Conservation (phyloP, 176 grass and related monocot species). For the Oryza glumipatula region DNA sequence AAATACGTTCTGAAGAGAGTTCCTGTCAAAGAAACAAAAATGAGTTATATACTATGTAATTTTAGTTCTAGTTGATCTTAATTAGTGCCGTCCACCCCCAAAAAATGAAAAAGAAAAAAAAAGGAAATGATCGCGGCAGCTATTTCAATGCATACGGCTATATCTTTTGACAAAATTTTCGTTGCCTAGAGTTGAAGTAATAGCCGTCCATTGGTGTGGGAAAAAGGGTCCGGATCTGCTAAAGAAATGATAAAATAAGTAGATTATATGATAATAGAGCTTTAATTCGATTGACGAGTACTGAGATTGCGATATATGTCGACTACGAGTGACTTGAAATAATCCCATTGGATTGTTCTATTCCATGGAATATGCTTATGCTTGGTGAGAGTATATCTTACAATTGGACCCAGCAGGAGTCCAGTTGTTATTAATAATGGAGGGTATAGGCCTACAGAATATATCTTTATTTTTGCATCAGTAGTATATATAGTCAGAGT, state of each 20-base stretch:
- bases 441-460: not conserved
- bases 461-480: too few relatives aligned
- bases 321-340: not conserved
- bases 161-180: constrained; percentile 2
- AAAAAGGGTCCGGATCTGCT: not conserved
- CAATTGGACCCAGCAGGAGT: not conserved
- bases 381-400: not conserved
- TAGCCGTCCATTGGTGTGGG: constrained; percentile 22
- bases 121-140: not conserved
- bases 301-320: not conserved
- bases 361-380: not conserved
- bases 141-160: not conserved
- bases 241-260: not conserved
- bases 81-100: too few relatives aligned
- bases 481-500: too few relatives aligned
- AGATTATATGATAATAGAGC: not conserved
- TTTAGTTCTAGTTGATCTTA: too few relatives aligned
- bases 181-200: constrained; percentile 36
- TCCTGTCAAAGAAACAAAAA: too few relatives aligned
- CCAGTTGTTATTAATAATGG: not conserved
- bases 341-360: not conserved
- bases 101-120: not conserved
- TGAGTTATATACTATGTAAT: too few relatives aligned
- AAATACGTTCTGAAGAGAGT: too few relatives aligned
- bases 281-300: constrained; percentile 22